Conservation (phyloP, 176 grass and related monocot species). For the Carex kokanica region DNA sequence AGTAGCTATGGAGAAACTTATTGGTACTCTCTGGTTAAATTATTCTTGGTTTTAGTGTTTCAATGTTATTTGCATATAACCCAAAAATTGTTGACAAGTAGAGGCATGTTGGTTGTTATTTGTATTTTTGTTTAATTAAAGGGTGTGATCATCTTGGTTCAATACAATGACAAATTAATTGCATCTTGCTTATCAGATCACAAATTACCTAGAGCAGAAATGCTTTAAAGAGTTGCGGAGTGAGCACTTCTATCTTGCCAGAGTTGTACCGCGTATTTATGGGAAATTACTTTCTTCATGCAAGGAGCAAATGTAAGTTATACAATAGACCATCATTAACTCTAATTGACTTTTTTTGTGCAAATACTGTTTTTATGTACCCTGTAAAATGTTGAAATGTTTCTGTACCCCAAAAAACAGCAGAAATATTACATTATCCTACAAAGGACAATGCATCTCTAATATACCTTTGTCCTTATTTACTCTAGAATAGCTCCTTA, state of each 20-base stretch:
- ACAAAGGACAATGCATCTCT: neutral
- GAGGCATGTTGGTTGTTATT: conserved; percentile 3
- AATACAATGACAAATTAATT: conserved; percentile 1
- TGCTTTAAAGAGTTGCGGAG: conserved; percentile 90
- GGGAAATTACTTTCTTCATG: conserved; percentile 82
- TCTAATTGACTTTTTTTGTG: neutral
- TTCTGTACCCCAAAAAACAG: conserved; percentile 20
- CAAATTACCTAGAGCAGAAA: conserved; percentile 75
- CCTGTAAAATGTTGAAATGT: neutral
- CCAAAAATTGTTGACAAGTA: neutral
- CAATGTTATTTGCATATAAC: neutral
- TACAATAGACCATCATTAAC: neutral
- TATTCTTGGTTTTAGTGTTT: neutral
- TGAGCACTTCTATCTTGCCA: conserved; percentile 63
- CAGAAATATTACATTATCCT: neutral
- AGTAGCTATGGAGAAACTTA: neutral
- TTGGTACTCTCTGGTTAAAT: neutral
- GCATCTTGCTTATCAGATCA: conserved; percentile 47
- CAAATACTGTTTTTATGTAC: neutral
- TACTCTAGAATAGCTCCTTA: neutral
- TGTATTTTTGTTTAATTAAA: conserved; percentile 10
- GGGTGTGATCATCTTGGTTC: neutral
- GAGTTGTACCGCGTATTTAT: conserved; percentile 81
- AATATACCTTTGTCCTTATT: neutral
- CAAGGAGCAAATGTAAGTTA: conserved; percentile 79